Base-by-base conservation (phyloP, 257 asterid genomes). In the Forsythia viridissima region DNA sequence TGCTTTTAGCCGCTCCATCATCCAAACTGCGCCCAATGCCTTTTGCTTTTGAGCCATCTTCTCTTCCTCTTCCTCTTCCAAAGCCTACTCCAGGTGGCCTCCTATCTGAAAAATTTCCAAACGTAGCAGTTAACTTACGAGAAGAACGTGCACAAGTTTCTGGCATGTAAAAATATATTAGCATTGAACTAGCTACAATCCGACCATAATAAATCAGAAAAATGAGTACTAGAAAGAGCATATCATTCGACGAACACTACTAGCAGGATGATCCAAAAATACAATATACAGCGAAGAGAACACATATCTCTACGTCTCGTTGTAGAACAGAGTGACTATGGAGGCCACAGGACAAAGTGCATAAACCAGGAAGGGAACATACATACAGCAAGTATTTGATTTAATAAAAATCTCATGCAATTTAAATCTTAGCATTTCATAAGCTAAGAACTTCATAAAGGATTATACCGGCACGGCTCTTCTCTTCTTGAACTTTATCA, bases 11-110 rank as follows among this genome's bases (percentile, higher is more conserved):
- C 43, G 88, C 86, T 65, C 88, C 91, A 67, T 89, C 92, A 77
- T 87, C 93, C 77, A 84, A 37, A 38, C 90, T 90, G 69, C 90
- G 91, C 21, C 93, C 93, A 9, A 78, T 55, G 18, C 89, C 93
- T 80, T 81, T 86, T 68, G 88, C 63, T 81, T 83, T 89, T 15
- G 90, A 51, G 57, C 78, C 76, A 68, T 89, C 93, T 51, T 88
- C 92, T 79, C 90, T 81, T 8, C 89, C 93, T 85, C 93, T 83
- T 76, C 93, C 92, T 76, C 93, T 84, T 80, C 93, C 91, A 61
- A 91, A 88, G 72, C 92, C 90, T 67, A 89, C 92, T 42, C 93
- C 92, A n/a, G 93, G 92, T 69, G 93, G 91, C 87, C 81, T 88
- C 85, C 93, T 81, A 74, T 89, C 92, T 89, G 90, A 74, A 80